A percentile compares a stretch with the other conserved stretches of the same genome.
Conservation (phyloP, 352 stramenopile genomes). For the Poterioochromonas sp. region DNA sequence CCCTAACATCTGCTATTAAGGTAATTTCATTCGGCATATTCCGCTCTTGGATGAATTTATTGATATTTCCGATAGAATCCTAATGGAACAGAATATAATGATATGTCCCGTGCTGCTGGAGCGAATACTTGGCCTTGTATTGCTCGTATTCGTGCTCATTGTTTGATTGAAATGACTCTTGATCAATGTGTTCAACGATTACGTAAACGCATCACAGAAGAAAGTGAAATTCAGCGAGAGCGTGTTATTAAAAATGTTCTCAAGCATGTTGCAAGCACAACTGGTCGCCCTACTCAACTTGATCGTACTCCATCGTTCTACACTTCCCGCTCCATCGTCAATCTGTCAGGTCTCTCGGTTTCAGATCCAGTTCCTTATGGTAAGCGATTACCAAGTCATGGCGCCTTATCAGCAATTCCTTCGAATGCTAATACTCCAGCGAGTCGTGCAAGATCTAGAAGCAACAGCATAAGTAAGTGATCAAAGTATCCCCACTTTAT, state of each 20-base stretch:
- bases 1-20: not conserved
- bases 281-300: constrained; percentile 41
- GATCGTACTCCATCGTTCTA: constrained; percentile 64
- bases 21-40: too few relatives aligned
- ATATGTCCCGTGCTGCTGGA: constrained; percentile 68
- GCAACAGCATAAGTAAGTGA: not conserved
- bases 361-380: constrained; percentile 43
- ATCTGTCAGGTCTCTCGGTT: constrained; percentile 57
- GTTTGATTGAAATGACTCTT: constrained; percentile 87
- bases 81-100: constrained; percentile 51
- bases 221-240: not conserved
- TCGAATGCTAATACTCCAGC: not conserved
- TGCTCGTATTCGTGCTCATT: constrained; percentile 86
- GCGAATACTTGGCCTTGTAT: constrained; percentile 81
- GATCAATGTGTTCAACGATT: constrained; percentile 67
- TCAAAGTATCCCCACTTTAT: not conserved
- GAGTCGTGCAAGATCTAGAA: not conserved
- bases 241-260: not conserved
- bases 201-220: constrained; percentile 12
- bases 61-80: constrained; percentile 60
- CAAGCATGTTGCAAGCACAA: constrained; percentile 2
- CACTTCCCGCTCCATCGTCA: constrained; percentile 59
- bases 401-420: not conserved
- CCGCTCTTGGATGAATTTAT: too few relatives aligned
- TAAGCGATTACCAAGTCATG: not conserved